phyloP scores from a whole-genome alignment of 1,284 basidiomycete genomes.

The Sporisorium sorghi region DNA sequence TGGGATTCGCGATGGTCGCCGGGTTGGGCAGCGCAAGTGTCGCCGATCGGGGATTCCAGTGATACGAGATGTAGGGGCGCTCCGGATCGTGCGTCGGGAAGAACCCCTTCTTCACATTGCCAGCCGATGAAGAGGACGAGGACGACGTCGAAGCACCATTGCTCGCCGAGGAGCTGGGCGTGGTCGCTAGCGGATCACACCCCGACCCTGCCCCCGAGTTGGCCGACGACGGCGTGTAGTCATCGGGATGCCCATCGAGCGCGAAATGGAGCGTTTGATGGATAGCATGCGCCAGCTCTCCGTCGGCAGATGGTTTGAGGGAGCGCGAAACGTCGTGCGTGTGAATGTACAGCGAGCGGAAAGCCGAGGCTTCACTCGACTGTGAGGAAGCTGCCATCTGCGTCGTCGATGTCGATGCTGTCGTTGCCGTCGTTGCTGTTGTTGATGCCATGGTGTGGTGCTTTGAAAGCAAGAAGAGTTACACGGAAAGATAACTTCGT shows the following conservation, averaged over 20 bases:
- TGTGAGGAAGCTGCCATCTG: background rate
- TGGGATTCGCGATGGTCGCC: conserved; percentile 52
- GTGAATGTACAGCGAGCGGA: conserved; percentile 55
- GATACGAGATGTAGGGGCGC: conserved; percentile 59
- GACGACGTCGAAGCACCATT: conserved; percentile 5
- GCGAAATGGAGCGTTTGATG: conserved; percentile 65
- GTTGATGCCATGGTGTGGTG: conserved; percentile 1
- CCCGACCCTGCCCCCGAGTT: conserved; percentile 26
- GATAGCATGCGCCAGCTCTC: conserved; percentile 61
- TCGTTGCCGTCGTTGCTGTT: background rate
- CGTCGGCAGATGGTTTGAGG: conserved; percentile 60
- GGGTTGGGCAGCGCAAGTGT: conserved; percentile 57
- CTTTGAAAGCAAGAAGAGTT: background rate
- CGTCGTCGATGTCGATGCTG: conserved; percentile 4
- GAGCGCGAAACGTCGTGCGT: conserved; percentile 61
- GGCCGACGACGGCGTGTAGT: conserved; percentile 39
- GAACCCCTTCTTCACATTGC: conserved; percentile 49
- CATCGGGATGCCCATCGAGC: conserved; percentile 60
- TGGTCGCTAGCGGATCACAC: conserved; percentile 42
- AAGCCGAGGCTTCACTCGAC: background rate
- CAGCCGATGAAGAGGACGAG: conserved; percentile 7
- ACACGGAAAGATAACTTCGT: background rate
- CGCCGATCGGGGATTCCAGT: conserved; percentile 25
- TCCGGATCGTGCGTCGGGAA: conserved; percentile 39
- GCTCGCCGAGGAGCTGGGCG: conserved; percentile 21